Conservation (phyloP, 169 alveolate species). For the Plasmodium gaboni region DNA sequence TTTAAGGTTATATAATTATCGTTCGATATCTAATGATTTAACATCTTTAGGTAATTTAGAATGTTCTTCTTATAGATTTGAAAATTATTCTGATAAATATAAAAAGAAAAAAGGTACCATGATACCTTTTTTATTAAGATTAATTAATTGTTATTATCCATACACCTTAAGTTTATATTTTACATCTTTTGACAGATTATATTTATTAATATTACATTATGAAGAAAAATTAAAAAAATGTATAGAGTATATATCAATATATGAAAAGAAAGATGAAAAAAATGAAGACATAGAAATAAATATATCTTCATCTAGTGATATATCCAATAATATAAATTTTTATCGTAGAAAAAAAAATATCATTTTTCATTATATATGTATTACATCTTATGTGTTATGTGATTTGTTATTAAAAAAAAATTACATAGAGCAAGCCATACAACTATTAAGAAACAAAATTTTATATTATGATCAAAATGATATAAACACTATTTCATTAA, state of each 20-base stretch:
- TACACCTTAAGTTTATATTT: constrained; percentile 42
- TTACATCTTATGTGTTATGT: constrained; percentile 60
- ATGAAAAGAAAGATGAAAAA: neutral
- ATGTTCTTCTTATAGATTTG: constrained; percentile 31
- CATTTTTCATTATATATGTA: constrained; percentile 24
- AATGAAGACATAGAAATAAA: neutral
- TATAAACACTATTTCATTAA: constrained; percentile 36
- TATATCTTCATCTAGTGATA: neutral
- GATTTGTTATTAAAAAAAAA: constrained; percentile 59
- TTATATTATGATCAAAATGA: constrained; percentile 28
- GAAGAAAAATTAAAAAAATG: constrained; percentile 15
- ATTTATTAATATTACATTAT: constrained; percentile 30
- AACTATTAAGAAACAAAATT: constrained; percentile 46
- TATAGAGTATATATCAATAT: neutral
- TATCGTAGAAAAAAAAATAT: neutral
- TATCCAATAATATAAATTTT: neutral
- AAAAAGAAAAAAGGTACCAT: constrained; percentile 54
- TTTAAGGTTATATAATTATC: constrained; percentile 47
- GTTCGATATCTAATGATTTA: constrained; percentile 49
- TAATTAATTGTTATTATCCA: constrained; percentile 70
- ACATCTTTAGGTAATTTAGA: constrained; percentile 38
- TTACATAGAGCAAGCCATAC: constrained; percentile 70
- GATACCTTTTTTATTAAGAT: constrained; percentile 48
- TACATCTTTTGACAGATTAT: constrained; percentile 63
- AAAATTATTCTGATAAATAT: constrained; percentile 28